These are phyloP conservation scores for Cryptococcus floricola DNA, from an alignment of 1,284 basidiomycete genomes.

Conservation along the genomic window DNA sequence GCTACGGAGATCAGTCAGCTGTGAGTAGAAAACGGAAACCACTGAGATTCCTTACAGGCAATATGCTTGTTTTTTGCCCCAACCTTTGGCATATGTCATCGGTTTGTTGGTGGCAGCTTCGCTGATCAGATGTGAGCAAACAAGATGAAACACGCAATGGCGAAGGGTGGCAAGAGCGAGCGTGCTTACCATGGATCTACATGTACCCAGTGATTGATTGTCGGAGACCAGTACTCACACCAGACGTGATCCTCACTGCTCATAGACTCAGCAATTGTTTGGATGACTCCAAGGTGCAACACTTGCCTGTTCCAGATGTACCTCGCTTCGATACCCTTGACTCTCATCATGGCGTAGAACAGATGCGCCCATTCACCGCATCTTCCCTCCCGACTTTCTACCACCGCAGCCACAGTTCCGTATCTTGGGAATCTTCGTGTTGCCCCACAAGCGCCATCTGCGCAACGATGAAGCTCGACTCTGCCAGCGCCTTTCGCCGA, in stretches of 20 bases:
- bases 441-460: constrained; percentile 23
- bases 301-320: constrained; percentile 40
- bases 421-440: constrained; percentile 48
- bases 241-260: constrained; percentile 55
- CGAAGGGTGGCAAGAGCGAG: background rate
- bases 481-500: constrained; percentile 44
- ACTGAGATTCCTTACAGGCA: constrained; percentile 32
- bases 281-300: background rate
- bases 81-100: constrained; percentile 51
- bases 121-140: constrained; percentile 14
- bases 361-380: constrained; percentile 54
- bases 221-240: constrained; percentile 48
- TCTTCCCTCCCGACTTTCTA: constrained; percentile 47
- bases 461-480: constrained; percentile 48
- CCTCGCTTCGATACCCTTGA: constrained; percentile 47
- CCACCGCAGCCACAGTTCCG: constrained; percentile 40
- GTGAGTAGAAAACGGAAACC: background rate
- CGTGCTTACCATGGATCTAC: constrained; percentile 48
- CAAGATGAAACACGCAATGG: background rate
- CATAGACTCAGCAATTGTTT: constrained; percentile 1
- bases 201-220: constrained; percentile 50
- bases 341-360: constrained; percentile 51
- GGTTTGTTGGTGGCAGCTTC: constrained; percentile 50
- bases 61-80: constrained; percentile 54
- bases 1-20: constrained; percentile 10